These are phyloP conservation scores for Lentinula aciculospora DNA, from an alignment of 768 basidiomycete genomes.

Conservation along the genomic window DNA sequence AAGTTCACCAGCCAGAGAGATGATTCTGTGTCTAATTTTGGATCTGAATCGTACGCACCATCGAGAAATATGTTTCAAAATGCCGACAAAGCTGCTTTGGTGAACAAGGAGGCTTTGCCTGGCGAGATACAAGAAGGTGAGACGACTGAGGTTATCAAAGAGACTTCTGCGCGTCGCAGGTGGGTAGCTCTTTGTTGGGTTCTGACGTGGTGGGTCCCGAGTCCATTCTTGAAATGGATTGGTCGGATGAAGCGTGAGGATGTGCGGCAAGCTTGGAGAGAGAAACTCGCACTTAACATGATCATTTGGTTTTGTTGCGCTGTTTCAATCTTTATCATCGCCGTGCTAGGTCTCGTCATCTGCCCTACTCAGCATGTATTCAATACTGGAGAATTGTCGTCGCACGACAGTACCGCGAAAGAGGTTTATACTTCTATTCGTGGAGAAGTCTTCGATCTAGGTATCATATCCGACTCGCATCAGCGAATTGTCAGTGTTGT, in stretches of 20 bases:
- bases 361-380: conserved; percentile 95
- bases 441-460: conserved; percentile 93
- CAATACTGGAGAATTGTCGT: conserved; percentile 66
- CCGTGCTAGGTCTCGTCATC: conserved; percentile 79
- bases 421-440: conserved; percentile 80
- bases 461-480: conserved; percentile 61
- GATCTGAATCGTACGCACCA: conserved; percentile 91
- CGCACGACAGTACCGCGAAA: conserved; percentile 64
- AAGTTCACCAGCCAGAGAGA: conserved; percentile 74
- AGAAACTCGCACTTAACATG: conserved; percentile 92
- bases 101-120: conserved; percentile 79
- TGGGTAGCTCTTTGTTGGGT: conserved; percentile 90
- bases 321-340: conserved; percentile 91
- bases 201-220: conserved; percentile 91
- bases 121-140: conserved; percentile 86
- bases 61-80: conserved; percentile 95
- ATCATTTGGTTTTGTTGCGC: conserved; percentile 93
- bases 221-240: conserved; percentile 55
- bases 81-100: conserved; percentile 62
- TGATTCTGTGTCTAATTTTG: conserved; percentile 75
- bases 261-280: conserved; percentile 94
- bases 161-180: conserved; percentile 69
- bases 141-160: conserved; percentile 82
- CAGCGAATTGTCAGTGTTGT: conserved; percentile 66
- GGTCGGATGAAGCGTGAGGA: conserved; percentile 95